Evolutionary conservation across 805 yeast genomes (phyloP).

Genomic region (Starmerella khaoyaiensis): DNA sequence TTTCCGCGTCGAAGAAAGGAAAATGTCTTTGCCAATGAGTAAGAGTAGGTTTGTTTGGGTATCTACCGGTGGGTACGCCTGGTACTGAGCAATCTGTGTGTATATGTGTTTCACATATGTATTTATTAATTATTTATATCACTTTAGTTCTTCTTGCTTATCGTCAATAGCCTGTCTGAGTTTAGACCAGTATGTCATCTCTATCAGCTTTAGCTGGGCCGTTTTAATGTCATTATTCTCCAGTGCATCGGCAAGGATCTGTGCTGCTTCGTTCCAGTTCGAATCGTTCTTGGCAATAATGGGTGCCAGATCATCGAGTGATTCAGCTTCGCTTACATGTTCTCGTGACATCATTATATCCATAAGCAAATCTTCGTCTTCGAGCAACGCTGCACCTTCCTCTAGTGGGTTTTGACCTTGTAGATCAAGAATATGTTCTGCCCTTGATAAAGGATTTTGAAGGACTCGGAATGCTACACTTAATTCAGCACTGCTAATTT

Average conservation of each 20-base stretch:
- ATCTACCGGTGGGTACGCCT: conserved; percentile 14
- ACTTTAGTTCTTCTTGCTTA: conserved; percentile 8
- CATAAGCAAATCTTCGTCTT: conserved; percentile 45
- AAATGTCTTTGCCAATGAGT: conserved; percentile 12
- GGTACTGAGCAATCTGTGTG: conserved; percentile 5
- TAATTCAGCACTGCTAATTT: conserved; percentile 28
- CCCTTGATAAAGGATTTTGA: conserved; percentile 54
- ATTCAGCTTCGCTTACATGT: conserved; percentile 51
- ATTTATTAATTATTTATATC: not conserved
- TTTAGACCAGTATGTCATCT: conserved; percentile 73
- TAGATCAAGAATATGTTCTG: conserved; percentile 42
- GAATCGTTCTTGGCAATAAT: conserved; percentile 44
- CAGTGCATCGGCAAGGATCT: conserved; percentile 37
- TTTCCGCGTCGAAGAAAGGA: conserved; percentile 1
- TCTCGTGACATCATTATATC: conserved; percentile 78
- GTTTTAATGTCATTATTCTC: conserved; percentile 37
- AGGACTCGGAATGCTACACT: conserved; percentile 70
- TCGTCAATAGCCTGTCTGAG: conserved; percentile 56
- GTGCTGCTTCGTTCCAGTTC: conserved; percentile 39
- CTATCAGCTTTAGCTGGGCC: conserved; percentile 55
- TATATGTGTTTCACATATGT: not conserved
- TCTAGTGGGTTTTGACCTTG: conserved; percentile 45
- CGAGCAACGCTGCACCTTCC: conserved; percentile 31
- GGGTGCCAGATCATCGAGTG: conserved; percentile 43
- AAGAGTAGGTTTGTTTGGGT: conserved; percentile 6